Evolutionary conservation across 108 stramenopile species (phyloP).

Genomic region (Pinguiococcus pyrenoidosus): DNA sequence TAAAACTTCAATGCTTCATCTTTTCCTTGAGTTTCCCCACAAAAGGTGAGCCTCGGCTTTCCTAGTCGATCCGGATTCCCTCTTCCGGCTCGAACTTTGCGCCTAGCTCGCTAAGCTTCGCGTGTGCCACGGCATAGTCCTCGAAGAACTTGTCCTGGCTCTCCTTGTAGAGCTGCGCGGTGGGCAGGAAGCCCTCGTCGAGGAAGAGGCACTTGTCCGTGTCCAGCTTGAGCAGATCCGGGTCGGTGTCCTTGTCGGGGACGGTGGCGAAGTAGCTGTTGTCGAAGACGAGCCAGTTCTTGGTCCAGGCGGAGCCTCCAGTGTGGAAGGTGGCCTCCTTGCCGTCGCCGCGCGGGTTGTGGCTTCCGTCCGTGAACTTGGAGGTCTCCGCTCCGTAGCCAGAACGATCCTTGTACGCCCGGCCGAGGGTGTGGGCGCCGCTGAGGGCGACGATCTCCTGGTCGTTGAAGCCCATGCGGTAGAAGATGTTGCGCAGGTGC

Average conservation of each 20-base stretch:
- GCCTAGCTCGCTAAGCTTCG: conserved; percentile 30
- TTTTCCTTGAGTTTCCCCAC: no score
- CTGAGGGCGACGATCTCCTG: conserved; percentile 35
- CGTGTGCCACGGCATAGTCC: conserved; percentile 32
- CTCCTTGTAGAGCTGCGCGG: conserved; percentile 22
- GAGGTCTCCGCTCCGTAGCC: conserved; percentile 20
- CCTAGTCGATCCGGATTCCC: no score
- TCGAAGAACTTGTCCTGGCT: conserved; percentile 23
- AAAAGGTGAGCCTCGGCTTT: no score
- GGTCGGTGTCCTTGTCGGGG: conserved; percentile 17
- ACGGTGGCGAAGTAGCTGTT: conserved; percentile 37
- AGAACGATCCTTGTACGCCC: conserved; percentile 33
- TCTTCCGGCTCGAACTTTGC: conserved; percentile 19
- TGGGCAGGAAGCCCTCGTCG: conserved; percentile 21
- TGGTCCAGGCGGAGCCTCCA: conserved; percentile 34
- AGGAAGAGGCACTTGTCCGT: conserved; percentile 27
- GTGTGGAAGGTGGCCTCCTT: conserved; percentile 14
- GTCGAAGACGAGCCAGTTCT: conserved; percentile 39
- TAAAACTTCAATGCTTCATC: no score
- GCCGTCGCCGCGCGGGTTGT: conserved; percentile 15
- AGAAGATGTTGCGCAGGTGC: conserved; percentile 30
- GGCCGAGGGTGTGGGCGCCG: conserved; percentile 38
- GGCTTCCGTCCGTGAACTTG: conserved; percentile 22
- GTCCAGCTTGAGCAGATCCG: conserved; percentile 32
- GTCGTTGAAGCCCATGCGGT: conserved; percentile 36